phyloP scores from a whole-genome alignment of 352 stramenopile genomes.

The Phytophthora melonis region DNA sequence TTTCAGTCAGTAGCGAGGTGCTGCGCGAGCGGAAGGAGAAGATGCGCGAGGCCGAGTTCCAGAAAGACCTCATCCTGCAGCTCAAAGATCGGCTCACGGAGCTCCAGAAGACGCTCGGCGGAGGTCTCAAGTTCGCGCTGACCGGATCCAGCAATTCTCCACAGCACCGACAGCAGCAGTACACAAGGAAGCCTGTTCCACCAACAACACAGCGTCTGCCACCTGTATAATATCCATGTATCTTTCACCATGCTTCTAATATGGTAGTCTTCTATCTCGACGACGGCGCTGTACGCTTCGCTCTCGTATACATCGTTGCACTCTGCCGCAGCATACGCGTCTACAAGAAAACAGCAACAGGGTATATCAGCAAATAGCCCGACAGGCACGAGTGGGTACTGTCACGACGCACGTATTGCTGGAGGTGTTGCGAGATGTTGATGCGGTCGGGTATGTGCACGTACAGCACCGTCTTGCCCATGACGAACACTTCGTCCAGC shows the following conservation, averaged over 20 bases:
- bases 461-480: constrained; percentile 87
- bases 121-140: constrained; percentile 64
- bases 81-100: constrained; percentile 69
- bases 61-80: constrained; percentile 78
- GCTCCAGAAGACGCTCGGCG: constrained; percentile 72
- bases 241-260: constrained; percentile 6
- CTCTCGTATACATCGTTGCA: constrained; percentile 83
- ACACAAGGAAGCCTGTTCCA: constrained; percentile 43
- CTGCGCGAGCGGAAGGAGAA: constrained; percentile 55
- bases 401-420: constrained; percentile 70
- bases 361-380: not conserved
- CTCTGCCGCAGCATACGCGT: constrained; percentile 83
- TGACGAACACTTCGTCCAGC: constrained; percentile 91
- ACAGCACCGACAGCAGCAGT: constrained; percentile 34
- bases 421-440: constrained; percentile 81
- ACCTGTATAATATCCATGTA: constrained; percentile 65
- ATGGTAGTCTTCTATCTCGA: not conserved
- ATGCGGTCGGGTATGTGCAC: constrained; percentile 90
- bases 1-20: constrained; percentile 23
- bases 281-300: constrained; percentile 58
- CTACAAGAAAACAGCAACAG: constrained; percentile 26
- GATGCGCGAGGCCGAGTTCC: constrained; percentile 68
- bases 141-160: constrained; percentile 45
- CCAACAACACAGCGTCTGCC: constrained; percentile 61
- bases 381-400: not conserved